Conservation (phyloP, 2,329 filamentous ascomycete genomes). For the Claviceps spartinae region DNA sequence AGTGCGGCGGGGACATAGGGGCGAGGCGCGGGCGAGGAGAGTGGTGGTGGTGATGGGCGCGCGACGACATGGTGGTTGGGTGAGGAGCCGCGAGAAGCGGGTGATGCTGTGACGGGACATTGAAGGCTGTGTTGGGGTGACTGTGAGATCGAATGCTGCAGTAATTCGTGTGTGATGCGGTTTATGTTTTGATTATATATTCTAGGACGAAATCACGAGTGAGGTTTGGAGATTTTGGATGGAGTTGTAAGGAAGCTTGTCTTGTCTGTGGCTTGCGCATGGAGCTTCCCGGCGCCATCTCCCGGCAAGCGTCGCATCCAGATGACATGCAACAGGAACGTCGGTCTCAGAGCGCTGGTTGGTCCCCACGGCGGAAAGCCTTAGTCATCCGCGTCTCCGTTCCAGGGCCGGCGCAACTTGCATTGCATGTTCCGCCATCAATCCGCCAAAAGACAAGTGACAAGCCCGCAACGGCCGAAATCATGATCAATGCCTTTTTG, state of each 20-base stretch:
- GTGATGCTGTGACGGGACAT: constrained; percentile 22
- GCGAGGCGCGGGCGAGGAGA: constrained; percentile 1
- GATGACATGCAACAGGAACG: background rate
- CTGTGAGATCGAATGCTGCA: background rate
- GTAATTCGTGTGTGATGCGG: background rate
- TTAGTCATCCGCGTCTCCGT: background rate
- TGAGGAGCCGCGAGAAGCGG: constrained; percentile 25
- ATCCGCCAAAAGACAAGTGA: background rate
- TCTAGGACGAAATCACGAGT: background rate
- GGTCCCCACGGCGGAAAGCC: too few relatives aligned
- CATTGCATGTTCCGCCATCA: background rate
- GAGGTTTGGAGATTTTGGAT: background rate
- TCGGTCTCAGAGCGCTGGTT: background rate
- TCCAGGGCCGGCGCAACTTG: background rate
- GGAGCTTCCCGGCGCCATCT: background rate
- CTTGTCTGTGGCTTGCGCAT: background rate
- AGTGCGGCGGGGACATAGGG: constrained; percentile 7
- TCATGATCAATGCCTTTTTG: constrained; percentile 96
- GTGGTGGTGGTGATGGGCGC: constrained; percentile 6
- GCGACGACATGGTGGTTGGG: constrained; percentile 18
- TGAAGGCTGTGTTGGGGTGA: background rate
- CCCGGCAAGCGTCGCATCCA: background rate
- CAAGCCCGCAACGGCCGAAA: constrained; percentile 8
- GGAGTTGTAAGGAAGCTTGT: background rate
- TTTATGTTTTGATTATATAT: background rate